Percentiles rank a stretch among this genome's conserved stretches.
These are phyloP conservation scores for Penicillium paxilli DNA, from an alignment of 495 filamentous ascomycete genomes.

Conservation along the genomic window DNA sequence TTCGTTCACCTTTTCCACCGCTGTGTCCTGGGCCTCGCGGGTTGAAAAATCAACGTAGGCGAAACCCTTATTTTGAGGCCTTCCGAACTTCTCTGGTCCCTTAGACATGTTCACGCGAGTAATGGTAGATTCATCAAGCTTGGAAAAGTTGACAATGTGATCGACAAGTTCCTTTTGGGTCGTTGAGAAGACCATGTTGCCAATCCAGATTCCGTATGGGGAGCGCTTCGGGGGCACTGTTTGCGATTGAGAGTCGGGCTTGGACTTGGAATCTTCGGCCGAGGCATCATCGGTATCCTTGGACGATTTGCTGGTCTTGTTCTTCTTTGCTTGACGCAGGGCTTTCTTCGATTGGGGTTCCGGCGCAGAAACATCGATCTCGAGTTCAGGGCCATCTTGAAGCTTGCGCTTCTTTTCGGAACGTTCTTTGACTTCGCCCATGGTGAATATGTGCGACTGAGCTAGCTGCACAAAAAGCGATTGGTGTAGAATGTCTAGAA, in stretches of 20 bases:
- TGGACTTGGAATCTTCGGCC: slow-evolving; percentile 20
- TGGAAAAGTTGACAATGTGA: slow-evolving; percentile 72
- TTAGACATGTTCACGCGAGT: slow-evolving; percentile 82
- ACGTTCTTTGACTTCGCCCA: slow-evolving; percentile 33
- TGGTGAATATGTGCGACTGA: slow-evolving; percentile 16
- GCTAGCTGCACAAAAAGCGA: too few species aligned
- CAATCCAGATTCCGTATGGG: slow-evolving; percentile 89
- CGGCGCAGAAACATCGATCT: slow-evolving; percentile 83
- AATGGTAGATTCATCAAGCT: slow-evolving; percentile 66
- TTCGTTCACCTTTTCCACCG: slow-evolving; percentile 72
- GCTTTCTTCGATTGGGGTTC: slow-evolving; percentile 94
- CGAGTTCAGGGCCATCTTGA: slow-evolving; percentile 63
- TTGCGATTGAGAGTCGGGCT: slow-evolving; percentile 35
- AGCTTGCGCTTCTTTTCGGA: slow-evolving; percentile 71
- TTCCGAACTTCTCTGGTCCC: slow-evolving; percentile 44
- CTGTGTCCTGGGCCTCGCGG: slow-evolving; percentile 64
- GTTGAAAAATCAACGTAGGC: slow-evolving; percentile 91
- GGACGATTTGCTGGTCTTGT: slow-evolving; percentile 37
- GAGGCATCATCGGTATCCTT: slow-evolving; percentile 27
- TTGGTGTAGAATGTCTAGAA: too few species aligned
- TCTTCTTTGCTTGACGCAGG: slow-evolving; percentile 77
- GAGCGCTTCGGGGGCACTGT: slow-evolving; percentile 58
- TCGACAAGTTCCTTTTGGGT: slow-evolving; percentile 69
- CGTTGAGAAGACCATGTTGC: slow-evolving; percentile 82
- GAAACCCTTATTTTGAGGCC: slow-evolving; percentile 78